These are phyloP conservation scores for Fulvia fulva DNA, from an alignment of 2,329 filamentous ascomycete species.

Conservation along the genomic window DNA sequence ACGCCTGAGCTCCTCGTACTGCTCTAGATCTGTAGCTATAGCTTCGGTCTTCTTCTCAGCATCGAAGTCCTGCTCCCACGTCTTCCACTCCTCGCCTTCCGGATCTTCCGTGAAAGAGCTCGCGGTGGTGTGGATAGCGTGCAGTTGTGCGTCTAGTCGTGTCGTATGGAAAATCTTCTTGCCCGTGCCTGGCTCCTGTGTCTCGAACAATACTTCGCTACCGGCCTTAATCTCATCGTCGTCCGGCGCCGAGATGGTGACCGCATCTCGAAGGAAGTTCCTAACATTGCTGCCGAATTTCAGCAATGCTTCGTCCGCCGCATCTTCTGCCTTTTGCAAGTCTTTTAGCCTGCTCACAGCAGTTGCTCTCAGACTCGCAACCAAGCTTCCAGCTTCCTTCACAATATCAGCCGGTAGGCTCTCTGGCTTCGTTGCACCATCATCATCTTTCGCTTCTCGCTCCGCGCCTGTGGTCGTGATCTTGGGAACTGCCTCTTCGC, in stretches of 20 bases:
- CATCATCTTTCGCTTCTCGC: constrained; percentile 5
- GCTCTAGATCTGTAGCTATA: constrained; percentile 76
- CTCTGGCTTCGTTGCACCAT: constrained; percentile 36
- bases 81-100: constrained; percentile 64
- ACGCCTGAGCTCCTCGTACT: constrained; percentile 75
- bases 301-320: constrained; percentile 89
- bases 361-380: constrained; percentile 60
- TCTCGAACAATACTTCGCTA: constrained; percentile 76
- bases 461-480: constrained; percentile 1
- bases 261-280: constrained; percentile 85
- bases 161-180: constrained; percentile 94
- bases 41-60: constrained; percentile 79
- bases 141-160: constrained; percentile 89
- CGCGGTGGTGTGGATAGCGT: constrained; percentile 83
- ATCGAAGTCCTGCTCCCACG: constrained; percentile 71
- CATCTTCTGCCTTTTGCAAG: constrained; percentile 87
- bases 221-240: constrained; percentile 43
- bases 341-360: constrained; percentile 65
- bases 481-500: constrained; percentile 28
- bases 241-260: constrained; percentile 74
- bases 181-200: constrained; percentile 76
- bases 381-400: constrained; percentile 60
- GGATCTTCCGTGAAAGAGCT: constrained; percentile 81
- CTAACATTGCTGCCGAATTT: constrained; percentile 87
- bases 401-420: constrained; percentile 49